These are phyloP conservation scores for Suillus cothurnatus DNA, from an alignment of 768 basidiomycete species.

Conservation along the genomic window DNA sequence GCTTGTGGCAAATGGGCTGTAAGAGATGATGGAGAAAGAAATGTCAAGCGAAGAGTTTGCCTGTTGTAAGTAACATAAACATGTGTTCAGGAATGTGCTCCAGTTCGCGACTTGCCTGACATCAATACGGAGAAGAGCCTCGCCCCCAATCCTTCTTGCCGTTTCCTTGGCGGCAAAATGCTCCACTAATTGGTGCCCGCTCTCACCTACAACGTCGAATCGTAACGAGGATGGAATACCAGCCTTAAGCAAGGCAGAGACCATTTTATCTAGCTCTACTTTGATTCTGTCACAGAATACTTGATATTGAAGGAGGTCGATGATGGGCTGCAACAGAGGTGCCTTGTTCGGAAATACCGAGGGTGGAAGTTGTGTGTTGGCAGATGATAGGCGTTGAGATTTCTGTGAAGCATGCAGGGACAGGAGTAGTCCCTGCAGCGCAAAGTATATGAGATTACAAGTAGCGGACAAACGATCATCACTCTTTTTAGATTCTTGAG, in stretches of 20 bases:
- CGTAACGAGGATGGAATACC: constrained; percentile 60
- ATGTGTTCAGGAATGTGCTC: background rate
- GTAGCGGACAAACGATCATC: constrained; percentile 32
- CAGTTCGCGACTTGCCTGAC: constrained; percentile 47
- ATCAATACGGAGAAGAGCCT: constrained; percentile 71
- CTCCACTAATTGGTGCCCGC: constrained; percentile 55
- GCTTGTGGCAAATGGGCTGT: constrained; percentile 83
- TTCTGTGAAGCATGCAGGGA: constrained; percentile 58
- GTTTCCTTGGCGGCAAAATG: constrained; percentile 45
- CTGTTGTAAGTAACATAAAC: constrained; percentile 42
- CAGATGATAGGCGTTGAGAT: constrained; percentile 36
- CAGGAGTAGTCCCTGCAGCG: constrained; percentile 65
- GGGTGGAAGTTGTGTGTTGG: constrained; percentile 25
- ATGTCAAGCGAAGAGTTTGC: constrained; percentile 75
- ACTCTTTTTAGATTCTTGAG: constrained; percentile 14
- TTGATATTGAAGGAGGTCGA: constrained; percentile 80
- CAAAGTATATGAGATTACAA: constrained; percentile 71
- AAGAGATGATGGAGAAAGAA: constrained; percentile 72
- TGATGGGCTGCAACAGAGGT: constrained; percentile 68
- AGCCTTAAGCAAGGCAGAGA: constrained; percentile 47
- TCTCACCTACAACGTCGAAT: constrained; percentile 68
- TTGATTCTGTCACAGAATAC: constrained; percentile 69
- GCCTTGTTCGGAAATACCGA: constrained; percentile 33
- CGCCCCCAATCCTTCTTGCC: constrained; percentile 60
- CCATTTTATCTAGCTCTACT: constrained; percentile 55